Base-by-base conservation (phyloP, 768 basidiomycete species). In the Suillus placidus region DNA sequence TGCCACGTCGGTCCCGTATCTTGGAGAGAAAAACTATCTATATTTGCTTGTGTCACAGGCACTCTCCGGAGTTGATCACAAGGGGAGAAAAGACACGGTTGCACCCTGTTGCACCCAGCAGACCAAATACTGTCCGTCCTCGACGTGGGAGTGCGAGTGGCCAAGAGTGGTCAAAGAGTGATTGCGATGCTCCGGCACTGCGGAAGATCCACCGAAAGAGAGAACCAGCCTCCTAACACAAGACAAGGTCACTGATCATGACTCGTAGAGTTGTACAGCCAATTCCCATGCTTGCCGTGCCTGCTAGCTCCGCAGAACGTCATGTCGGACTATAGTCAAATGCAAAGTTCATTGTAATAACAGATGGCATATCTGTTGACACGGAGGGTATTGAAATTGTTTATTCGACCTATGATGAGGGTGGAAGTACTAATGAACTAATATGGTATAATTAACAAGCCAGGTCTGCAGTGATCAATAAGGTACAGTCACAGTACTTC, bases 371-470 rank as follows among this genome's bases (percentile, higher is more conserved):
- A 14, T 45, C 60, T 23, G 60, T 20, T 64, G 60, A 65, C 64
- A 63, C 37, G 51, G 16, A 54, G 43, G 7, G 47, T 51, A 37
- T 61, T 58, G 57, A 30, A 47, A n/a, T 45, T n/a, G 42, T 63
- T 34, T 63, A 42, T 23, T 37, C 64, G 40, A 67, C 63, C 51
- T 63, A 47, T 30, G 43, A n/a, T n/a, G n/a, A n/a, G 13, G 57
- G 20, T 40, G n/a, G 40, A 34, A 55, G 23, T 35, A 57, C 56
- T 64, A 75, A 52, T 64, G 60, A 34, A 71, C 78, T 75, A 77
- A 76, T 77, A 77, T 64, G 71, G 76, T 73, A 77, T 77, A 78
- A 77, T 78, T 77, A 77, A 69, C n/a, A 51, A 7, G 51, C 3
- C 57, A 58, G 54, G 32, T 45, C 68, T 26, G 63, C 75, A 73